phyloP scores from a whole-genome alignment of 305 asterid genomes.

The Fraxinus ornus region DNA sequence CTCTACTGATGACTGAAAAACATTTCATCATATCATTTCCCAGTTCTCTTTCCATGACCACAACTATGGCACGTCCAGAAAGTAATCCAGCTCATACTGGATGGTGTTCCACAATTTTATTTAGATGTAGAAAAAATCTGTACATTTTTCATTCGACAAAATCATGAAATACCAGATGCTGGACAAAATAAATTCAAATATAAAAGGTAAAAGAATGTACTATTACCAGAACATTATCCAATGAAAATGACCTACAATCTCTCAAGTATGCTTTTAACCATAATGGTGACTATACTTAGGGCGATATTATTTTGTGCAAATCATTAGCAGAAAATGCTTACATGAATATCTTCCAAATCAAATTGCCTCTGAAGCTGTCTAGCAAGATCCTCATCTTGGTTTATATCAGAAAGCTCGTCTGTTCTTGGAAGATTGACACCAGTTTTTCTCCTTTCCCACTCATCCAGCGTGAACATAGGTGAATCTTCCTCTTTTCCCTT shows the following conservation, averaged over 20 bases:
- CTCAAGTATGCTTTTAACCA: background rate
- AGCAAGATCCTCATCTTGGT: constrained; percentile 82
- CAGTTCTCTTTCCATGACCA: background rate
- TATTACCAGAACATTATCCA: constrained; percentile 7
- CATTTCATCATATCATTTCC: background rate
- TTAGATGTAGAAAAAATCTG: background rate
- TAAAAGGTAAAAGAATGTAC: background rate
- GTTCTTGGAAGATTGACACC: constrained; percentile 35
- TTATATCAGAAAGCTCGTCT: constrained; percentile 35
- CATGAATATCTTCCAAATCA: constrained; percentile 76
- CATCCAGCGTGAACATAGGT: constrained; percentile 65
- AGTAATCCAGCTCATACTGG: background rate
- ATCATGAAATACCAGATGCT: background rate
- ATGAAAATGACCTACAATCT: background rate
- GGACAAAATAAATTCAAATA: background rate
- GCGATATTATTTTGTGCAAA: constrained; percentile 14
- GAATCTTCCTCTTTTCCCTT: constrained; percentile 53
- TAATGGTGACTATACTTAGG: background rate
- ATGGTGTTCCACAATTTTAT: background rate
- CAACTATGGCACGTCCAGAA: background rate
- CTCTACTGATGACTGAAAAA: background rate
- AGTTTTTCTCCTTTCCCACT: constrained; percentile 79
- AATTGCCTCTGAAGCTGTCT: constrained; percentile 76
- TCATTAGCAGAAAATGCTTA: constrained; percentile 32
- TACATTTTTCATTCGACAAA: background rate